These are phyloP conservation scores for Wickerhamiella brachini DNA, from an alignment of 805 yeast species.

Conservation along the genomic window DNA sequence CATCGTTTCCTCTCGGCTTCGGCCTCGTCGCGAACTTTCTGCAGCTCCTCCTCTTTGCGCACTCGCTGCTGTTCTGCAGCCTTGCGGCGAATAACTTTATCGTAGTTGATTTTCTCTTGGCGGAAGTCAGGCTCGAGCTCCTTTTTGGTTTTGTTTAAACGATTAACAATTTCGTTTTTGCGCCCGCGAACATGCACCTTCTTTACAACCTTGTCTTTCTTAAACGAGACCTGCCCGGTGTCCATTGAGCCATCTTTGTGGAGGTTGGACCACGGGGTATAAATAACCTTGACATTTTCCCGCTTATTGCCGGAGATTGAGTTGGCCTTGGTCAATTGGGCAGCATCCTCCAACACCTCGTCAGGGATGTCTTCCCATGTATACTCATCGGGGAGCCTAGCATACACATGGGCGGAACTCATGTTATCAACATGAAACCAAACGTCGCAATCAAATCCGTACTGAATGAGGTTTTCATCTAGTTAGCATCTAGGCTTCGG, in stretches of 20 bases:
- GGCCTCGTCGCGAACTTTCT: constrained; percentile 14
- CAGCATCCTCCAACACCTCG: constrained; percentile 40
- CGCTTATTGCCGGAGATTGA: constrained; percentile 64
- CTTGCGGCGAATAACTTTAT: constrained; percentile 23
- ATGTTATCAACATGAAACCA: constrained; percentile 72
- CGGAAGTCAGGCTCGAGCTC: constrained; percentile 40
- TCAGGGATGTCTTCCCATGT: constrained; percentile 37
- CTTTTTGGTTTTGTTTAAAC: constrained; percentile 48
- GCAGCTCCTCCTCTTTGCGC: constrained; percentile 30
- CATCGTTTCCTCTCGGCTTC: background rate
- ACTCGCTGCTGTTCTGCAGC: constrained; percentile 25
- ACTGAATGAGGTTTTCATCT: constrained; percentile 43
- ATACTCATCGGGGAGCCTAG: constrained; percentile 40
- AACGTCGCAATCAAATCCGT: constrained; percentile 50
- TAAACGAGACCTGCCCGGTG: constrained; percentile 65
- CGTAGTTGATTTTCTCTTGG: constrained; percentile 29
- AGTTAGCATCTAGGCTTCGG: background rate
- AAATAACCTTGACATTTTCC: constrained; percentile 50
- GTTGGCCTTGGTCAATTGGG: constrained; percentile 56
- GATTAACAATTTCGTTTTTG: constrained; percentile 46
- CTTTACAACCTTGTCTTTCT: constrained; percentile 40
- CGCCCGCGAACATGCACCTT: constrained; percentile 40
- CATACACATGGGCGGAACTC: constrained; percentile 66
- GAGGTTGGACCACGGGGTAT: constrained; percentile 63
- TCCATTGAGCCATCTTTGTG: constrained; percentile 59